These are phyloP conservation scores for Lotmaria passim DNA, from an alignment of 208 protist species.

Conservation along the genomic window DNA sequence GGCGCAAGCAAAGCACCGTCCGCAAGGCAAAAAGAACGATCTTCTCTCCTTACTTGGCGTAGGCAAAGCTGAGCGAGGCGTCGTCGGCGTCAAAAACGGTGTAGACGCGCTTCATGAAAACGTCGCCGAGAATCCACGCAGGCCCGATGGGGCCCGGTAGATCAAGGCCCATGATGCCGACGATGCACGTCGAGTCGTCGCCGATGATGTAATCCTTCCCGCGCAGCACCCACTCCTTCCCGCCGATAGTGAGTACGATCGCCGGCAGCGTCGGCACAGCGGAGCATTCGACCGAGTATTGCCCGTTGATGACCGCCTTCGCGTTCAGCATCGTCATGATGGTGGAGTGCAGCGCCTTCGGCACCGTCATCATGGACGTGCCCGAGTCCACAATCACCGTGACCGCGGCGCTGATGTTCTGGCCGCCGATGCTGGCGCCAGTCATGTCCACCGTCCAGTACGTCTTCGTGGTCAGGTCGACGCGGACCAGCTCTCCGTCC, in stretches of 20 bases:
- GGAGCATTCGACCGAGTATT: conserved; percentile 57
- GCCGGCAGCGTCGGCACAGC: conserved; percentile 64
- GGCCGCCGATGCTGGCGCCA: conserved; percentile 40
- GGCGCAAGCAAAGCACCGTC: background rate
- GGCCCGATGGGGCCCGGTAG: conserved; percentile 42
- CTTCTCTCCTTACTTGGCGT: conserved; percentile 31
- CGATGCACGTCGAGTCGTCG: conserved; percentile 53
- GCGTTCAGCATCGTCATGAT: conserved; percentile 62
- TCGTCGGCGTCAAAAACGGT: conserved; percentile 67
- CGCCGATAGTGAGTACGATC: conserved; percentile 68
- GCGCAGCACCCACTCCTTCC: conserved; percentile 65
- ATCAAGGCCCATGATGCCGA: conserved; percentile 59
- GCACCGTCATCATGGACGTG: conserved; percentile 94
- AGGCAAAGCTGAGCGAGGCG: conserved; percentile 55
- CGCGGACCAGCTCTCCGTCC: conserved; percentile 78
- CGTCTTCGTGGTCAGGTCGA: conserved; percentile 82
- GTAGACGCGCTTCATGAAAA: conserved; percentile 67
- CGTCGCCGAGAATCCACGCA: conserved; percentile 60
- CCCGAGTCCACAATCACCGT: conserved; percentile 93
- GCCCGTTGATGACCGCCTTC: conserved; percentile 41
- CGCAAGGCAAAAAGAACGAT: background rate
- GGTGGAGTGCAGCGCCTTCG: conserved; percentile 46
- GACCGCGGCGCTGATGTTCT: conserved; percentile 45
- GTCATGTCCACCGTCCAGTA: conserved; percentile 92
- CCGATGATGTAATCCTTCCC: conserved; percentile 91